Evolutionary conservation across 1,139 yeast genomes (phyloP).

Genomic region (Wickerhamomyces sp.): DNA sequence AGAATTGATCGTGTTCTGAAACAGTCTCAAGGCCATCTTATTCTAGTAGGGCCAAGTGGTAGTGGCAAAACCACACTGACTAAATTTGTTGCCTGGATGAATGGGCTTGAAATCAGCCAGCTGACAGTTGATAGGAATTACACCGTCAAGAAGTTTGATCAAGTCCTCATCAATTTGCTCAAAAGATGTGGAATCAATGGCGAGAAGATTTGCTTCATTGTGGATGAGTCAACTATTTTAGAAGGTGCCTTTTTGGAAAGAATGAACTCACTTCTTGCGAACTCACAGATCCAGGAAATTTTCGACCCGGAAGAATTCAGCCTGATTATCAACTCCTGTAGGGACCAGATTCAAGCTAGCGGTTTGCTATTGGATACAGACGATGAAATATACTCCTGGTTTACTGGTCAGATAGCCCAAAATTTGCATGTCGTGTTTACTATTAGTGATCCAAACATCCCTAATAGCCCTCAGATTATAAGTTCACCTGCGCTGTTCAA

Average conservation of each 20-base stretch:
- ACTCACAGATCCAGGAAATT: constrained; percentile 88
- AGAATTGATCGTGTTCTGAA: constrained; percentile 78
- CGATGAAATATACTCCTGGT: constrained; percentile 77
- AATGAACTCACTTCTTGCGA: constrained; percentile 88
- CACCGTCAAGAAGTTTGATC: constrained; percentile 61
- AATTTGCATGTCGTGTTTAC: constrained; percentile 85
- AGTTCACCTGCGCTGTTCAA: constrained; percentile 90
- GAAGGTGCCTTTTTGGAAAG: constrained; percentile 82
- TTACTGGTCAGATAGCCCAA: constrained; percentile 57
- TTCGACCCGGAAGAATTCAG: constrained; percentile 72
- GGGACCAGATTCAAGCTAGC: constrained; percentile 52
- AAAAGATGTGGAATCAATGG: constrained; percentile 46
- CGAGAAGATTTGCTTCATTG: constrained; percentile 63
- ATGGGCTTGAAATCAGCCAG: constrained; percentile 63
- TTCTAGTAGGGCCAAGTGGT: constrained; percentile 80
- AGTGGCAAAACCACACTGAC: constrained; percentile 78
- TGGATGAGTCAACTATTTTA: constrained; percentile 76
- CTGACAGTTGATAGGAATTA: constrained; percentile 54
- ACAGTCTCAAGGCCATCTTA: constrained; percentile 88
- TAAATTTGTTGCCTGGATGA: constrained; percentile 88
- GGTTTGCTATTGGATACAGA: constrained; percentile 63
- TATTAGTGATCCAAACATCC: constrained; percentile 49
- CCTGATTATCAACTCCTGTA: constrained; percentile 50
- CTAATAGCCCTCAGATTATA: constrained; percentile 39
- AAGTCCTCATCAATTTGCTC: constrained; percentile 51